A percentile compares a stretch with the other conserved stretches of the same genome.
phyloP scores from a whole-genome alignment of 129 eudicot species.

The Ambrosia artemisiifolia region DNA sequence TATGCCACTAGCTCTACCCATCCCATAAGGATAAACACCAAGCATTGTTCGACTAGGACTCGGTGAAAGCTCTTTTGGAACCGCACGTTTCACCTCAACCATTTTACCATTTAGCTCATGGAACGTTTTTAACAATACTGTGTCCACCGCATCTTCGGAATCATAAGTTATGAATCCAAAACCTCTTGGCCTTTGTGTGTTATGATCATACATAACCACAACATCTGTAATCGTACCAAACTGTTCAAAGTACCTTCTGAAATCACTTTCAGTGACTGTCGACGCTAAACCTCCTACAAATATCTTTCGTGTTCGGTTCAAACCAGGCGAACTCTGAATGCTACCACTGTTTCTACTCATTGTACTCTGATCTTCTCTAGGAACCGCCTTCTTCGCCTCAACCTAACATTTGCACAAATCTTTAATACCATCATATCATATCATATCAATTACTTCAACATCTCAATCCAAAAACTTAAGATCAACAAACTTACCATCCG shows the following conservation, averaged over 20 bases:
- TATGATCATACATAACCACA: slow-evolving; percentile 79
- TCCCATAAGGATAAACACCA: slow-evolving; percentile 47
- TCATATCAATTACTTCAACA: neutral
- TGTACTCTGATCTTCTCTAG: slow-evolving; percentile 56
- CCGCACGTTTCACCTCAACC: slow-evolving; percentile 75
- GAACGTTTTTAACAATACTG: slow-evolving; percentile 46
- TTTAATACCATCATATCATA: neutral
- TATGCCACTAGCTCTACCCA: slow-evolving; percentile 44
- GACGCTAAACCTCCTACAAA: slow-evolving; percentile 80
- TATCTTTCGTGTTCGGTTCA: slow-evolving; percentile 52
- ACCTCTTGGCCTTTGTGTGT: slow-evolving; percentile 72
- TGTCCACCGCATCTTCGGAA: slow-evolving; percentile 62
- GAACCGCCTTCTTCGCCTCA: slow-evolving; percentile 74
- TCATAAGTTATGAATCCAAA: slow-evolving; percentile 72
- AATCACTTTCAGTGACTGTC: slow-evolving; percentile 59
- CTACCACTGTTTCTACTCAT: slow-evolving; percentile 57
- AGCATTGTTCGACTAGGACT: slow-evolving; percentile 46
- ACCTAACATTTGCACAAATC: slow-evolving; percentile 31
- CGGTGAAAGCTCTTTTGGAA: slow-evolving; percentile 65
- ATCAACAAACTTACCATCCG: slow-evolving; percentile 38
- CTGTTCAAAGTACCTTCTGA: slow-evolving; percentile 62
- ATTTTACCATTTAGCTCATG: slow-evolving; percentile 65
- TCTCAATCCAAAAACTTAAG: neutral
- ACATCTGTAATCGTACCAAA: slow-evolving; percentile 69
- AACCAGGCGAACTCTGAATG: slow-evolving; percentile 62